Percentiles rank a stretch among this genome's conserved stretches.
These are phyloP conservation scores for Apiosordaria backusii DNA, from an alignment of 495 filamentous ascomycete species.

Conservation along the genomic window DNA sequence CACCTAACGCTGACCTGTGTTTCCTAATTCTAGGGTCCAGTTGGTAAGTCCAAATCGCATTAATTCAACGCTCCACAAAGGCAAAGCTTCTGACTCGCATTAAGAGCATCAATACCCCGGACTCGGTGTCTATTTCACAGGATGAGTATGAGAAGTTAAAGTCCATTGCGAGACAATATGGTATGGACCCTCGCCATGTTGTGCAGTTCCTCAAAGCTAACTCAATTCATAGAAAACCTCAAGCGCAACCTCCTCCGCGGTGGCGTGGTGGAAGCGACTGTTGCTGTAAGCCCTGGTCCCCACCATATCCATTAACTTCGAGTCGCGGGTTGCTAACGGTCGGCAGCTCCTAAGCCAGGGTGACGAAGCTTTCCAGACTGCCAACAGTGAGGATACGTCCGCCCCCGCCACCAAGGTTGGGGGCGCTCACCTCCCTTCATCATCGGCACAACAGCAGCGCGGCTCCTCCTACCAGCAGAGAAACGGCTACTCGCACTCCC, in stretches of 20 bases:
- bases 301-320: background rate
- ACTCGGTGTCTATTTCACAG: background rate
- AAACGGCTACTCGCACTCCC: background rate
- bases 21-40: background rate
- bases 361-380: conserved; percentile 27
- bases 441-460: conserved; percentile 9
- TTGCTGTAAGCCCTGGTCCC: conserved; percentile 48
- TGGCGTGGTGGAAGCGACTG: conserved; percentile 57
- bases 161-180: conserved; percentile 31
- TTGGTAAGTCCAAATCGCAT: background rate
- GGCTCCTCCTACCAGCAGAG: conserved; percentile 10
- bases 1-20: background rate
- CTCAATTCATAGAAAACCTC: conserved; percentile 51
- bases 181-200: conserved; percentile 23
- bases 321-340: conserved; percentile 8
- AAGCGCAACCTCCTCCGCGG: conserved; percentile 59
- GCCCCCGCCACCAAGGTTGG: conserved; percentile 25
- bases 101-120: background rate
- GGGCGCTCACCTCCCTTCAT: conserved; percentile 19
- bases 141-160: background rate
- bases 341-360: conserved; percentile 53
- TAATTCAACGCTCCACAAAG: background rate
- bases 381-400: conserved; percentile 20
- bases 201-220: conserved; percentile 1
- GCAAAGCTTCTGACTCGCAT: conserved; percentile 8